Base-by-base conservation (phyloP, 176 grass and related monocot genomes). In the Pharus latifolius region DNA sequence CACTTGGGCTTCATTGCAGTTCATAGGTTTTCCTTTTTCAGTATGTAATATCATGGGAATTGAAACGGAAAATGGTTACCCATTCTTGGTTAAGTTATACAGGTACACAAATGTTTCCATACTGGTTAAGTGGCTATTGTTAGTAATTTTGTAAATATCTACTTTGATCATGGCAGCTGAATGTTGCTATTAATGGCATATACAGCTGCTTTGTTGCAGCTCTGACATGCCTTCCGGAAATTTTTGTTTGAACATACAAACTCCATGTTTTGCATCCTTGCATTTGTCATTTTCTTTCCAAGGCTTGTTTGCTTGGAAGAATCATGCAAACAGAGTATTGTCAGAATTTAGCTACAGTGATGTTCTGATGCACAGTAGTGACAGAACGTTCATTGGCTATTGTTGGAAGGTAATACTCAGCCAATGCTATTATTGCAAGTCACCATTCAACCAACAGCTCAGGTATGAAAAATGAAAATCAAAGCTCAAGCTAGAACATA, bases 1-100 rank as follows among this genome's bases (percentile, higher is more conserved):
- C 96, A 1, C 67, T 95, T 28, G 88, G 78, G 56, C 58, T 99
- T 65, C 55, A 88, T 56, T 44, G 49, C 53, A 77, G 45, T 25
- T 43, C 78, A 33, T 85, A 85, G 67, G 9, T 46, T 74, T 40
- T 8, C 49, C 59, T 53, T 35, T 68, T 40, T 49, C n/a, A 31
- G 12, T 55, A 51, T 38, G 43, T 60, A 33, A 46, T 60, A 20
- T 38, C 8, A 38, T 38, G 2, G 24, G 3, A n/a, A 65, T 16
- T 65, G 17, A 15, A 23, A 56, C 7, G 20, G 20, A 28, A 54
- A 42, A 57, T 19, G 2, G 7, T 19, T 29, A 38, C 0, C 14
- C 2, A 2, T 38, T 6, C 34, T 24, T 49, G 3, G 17, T 20
- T 35, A 41, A 4, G 35, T 38, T 69, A 41, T 50, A 60, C 5